These are phyloP conservation scores for Penicillium sp. DNA, from an alignment of 2,329 filamentous ascomycete species.

Conservation along the genomic window DNA sequence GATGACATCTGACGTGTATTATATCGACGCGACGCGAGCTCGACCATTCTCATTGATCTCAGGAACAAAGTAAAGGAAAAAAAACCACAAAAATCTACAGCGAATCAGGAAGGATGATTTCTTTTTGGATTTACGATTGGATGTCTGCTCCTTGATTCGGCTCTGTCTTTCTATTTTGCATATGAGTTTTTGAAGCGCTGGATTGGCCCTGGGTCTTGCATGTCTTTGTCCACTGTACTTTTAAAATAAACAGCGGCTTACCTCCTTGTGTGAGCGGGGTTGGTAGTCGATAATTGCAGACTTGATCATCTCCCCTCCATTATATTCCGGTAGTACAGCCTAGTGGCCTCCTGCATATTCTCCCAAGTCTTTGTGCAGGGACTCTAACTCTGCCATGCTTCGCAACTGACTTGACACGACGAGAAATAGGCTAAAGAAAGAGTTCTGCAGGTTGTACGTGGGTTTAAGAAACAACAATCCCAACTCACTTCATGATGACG, in stretches of 20 bases:
- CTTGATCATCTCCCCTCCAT: constrained; percentile 36
- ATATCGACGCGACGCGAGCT: constrained; percentile 37
- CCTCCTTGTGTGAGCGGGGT: constrained; percentile 16
- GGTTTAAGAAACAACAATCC: too few relatives aligned
- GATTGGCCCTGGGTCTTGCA: constrained; percentile 34
- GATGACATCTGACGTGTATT: constrained; percentile 30
- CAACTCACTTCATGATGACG: too few relatives aligned
- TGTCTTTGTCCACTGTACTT: constrained; percentile 37
- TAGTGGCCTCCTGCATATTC: too few relatives aligned
- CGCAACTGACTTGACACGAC: too few relatives aligned
- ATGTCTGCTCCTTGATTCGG: neutral
- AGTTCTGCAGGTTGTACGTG: too few relatives aligned
- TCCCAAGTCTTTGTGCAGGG: too few relatives aligned
- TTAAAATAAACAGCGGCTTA: constrained; percentile 30
- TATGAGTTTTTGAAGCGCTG: constrained; percentile 32
- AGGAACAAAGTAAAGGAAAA: constrained; percentile 25
- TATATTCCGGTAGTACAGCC: too few relatives aligned
- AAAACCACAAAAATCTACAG: constrained; percentile 15
- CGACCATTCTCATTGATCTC: constrained; percentile 25
- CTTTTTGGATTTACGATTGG: neutral
- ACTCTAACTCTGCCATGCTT: too few relatives aligned
- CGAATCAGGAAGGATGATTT: constrained; percentile 5
- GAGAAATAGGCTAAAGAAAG: too few relatives aligned
- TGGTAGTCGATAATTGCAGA: constrained; percentile 32
- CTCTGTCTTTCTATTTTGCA: constrained; percentile 21